Conservation (phyloP, 1,284 basidiomycete genomes). For the Ceraceosorus guamensis region DNA sequence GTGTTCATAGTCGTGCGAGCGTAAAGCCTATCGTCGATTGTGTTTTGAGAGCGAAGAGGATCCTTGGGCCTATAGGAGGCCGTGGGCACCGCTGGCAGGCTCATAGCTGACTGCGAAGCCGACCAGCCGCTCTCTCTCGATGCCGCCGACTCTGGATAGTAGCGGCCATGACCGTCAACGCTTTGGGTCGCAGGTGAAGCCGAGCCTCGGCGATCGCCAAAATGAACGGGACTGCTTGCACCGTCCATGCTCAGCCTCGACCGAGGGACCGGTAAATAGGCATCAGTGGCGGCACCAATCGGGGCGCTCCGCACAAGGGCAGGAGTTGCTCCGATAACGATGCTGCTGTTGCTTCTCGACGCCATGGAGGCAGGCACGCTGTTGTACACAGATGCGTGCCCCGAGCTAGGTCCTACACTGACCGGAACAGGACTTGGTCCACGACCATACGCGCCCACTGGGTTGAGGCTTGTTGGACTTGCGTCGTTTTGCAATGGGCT, state of each 20-base stretch:
- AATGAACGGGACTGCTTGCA: not conserved
- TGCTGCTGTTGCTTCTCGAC: slow-evolving; percentile 7
- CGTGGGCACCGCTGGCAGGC: slow-evolving; percentile 8
- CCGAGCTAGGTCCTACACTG: not conserved
- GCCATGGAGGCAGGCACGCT: not conserved
- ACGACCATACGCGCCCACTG: not conserved
- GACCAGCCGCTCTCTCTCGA: slow-evolving; percentile 17
- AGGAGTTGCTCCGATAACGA: slow-evolving; percentile 19
- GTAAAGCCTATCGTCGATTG: slow-evolving; percentile 35
- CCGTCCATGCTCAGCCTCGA: slow-evolving; percentile 13
- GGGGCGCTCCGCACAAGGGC: slow-evolving; percentile 35
- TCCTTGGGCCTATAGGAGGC: slow-evolving; percentile 33
- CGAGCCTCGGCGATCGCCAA: not conserved
- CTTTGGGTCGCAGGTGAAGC: not conserved
- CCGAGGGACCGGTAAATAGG: slow-evolving; percentile 25
- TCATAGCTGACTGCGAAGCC: slow-evolving; percentile 17
- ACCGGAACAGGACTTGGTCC: not conserved
- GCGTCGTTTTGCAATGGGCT: not conserved
- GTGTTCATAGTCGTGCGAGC: slow-evolving; percentile 42
- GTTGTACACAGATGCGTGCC: too few species aligned
- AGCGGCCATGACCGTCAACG: not conserved
- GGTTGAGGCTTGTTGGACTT: too few species aligned
- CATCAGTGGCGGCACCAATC: slow-evolving; percentile 21
- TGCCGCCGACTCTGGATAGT: not conserved
- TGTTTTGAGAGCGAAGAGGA: slow-evolving; percentile 24